phyloP scores from a whole-genome alignment of 805 yeast species.

The Debaryomyces castellii region DNA sequence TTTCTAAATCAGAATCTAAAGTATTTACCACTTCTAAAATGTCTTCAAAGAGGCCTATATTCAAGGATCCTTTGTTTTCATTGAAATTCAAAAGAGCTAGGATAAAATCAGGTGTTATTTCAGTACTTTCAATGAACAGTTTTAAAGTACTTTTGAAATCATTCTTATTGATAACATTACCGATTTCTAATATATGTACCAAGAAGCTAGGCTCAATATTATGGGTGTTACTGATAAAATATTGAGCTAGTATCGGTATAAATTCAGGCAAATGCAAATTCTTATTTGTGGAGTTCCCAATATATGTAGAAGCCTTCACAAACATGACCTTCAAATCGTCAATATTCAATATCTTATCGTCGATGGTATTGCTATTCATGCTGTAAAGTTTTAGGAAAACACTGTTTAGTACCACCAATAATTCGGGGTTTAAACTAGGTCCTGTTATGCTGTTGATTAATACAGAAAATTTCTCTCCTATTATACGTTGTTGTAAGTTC shows the following conservation, averaged over 20 bases:
- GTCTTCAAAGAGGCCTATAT: constrained; percentile 9
- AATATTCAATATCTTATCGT: constrained; percentile 3
- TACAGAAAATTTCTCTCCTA: constrained; percentile 18
- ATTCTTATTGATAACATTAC: constrained; percentile 10
- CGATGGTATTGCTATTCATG: constrained; percentile 9
- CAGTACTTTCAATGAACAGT: constrained; percentile 8
- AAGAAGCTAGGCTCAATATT: constrained; percentile 17
- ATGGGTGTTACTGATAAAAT: constrained; percentile 12
- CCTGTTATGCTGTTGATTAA: constrained; percentile 10
- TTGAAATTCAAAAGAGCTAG: constrained; percentile 9
- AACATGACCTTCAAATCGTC: constrained; percentile 15
- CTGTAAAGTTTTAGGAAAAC: constrained; percentile 17
- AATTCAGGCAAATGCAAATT: constrained; percentile 23
- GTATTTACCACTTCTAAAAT: constrained; percentile 1
- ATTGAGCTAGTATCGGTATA: constrained; percentile 22
- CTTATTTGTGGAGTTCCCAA: constrained; percentile 3
- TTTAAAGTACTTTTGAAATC: constrained; percentile 5
- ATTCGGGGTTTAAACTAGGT: constrained; percentile 5
- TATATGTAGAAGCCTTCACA: constrained; percentile 13
- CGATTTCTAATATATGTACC: constrained; percentile 28
- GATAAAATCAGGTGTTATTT: constrained; percentile 15
- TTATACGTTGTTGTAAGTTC: constrained; percentile 15
- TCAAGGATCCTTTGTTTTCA: constrained; percentile 1
- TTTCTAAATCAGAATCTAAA: neutral
- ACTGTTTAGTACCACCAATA: constrained; percentile 18